Conservation (phyloP, 495 filamentous ascomycete species). For the Penicillium maclennaniae region DNA sequence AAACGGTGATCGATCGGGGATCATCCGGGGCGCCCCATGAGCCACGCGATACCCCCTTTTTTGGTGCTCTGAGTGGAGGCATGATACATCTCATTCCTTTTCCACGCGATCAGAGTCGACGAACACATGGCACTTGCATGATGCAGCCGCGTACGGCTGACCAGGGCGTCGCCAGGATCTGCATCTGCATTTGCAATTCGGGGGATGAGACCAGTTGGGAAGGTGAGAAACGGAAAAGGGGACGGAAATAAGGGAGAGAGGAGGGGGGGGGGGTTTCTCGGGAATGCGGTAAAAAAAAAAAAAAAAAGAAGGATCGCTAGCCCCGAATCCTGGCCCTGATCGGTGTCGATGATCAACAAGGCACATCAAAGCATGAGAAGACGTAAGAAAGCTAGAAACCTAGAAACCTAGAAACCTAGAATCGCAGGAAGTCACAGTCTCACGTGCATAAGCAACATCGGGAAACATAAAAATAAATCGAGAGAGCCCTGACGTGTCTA, state of each 20-base stretch:
- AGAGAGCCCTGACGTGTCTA: slow-evolving; percentile 5
- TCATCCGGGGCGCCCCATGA: slow-evolving; percentile 24
- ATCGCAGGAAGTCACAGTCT: background rate
- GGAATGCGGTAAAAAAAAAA: too few relatives aligned
- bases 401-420: too few relatives aligned
- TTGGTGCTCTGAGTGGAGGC: background rate
- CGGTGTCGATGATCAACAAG: background rate
- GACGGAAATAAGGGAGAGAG: background rate
- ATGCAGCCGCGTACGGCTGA: slow-evolving; percentile 2
- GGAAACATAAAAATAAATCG: background rate
- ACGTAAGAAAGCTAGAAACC: too few relatives aligned
- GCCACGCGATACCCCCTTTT: slow-evolving; percentile 17
- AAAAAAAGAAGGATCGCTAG: slow-evolving; percentile 1
- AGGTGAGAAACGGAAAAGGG: background rate
- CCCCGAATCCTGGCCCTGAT: background rate
- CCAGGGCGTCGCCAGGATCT: slow-evolving; percentile 8
- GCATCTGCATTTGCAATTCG: slow-evolving; percentile 3
- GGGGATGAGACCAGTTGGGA: background rate
- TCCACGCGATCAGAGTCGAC: slow-evolving; percentile 8
- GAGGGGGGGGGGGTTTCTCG: background rate
- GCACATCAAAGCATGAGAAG: too few relatives aligned
- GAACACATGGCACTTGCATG: slow-evolving; percentile 32
- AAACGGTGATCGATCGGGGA: slow-evolving; percentile 31
- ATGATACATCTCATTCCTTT: background rate
- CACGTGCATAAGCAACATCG: slow-evolving; percentile 1